These are phyloP conservation scores for Dalbergia oliveri DNA, from an alignment of 306 rosid species.

Conservation along the genomic window DNA sequence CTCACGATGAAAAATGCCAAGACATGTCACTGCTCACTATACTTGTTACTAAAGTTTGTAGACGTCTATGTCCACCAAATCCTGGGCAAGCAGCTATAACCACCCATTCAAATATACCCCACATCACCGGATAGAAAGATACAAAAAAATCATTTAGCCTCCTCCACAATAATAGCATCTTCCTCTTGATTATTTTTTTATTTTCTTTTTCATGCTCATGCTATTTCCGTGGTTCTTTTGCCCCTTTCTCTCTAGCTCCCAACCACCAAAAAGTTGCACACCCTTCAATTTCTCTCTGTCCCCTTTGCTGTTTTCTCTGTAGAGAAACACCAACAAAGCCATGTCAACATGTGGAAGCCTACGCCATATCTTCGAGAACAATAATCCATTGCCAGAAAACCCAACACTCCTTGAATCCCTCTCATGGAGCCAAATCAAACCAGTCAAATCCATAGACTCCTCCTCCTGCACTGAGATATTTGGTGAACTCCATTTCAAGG, in stretches of 20 bases:
- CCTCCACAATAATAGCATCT: conserved; percentile 50
- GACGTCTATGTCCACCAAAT: conserved; percentile 55
- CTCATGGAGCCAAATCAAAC: conserved; percentile 64
- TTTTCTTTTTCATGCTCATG: conserved; percentile 32
- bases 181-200: conserved; percentile 45
- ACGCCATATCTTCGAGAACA: conserved; percentile 72
- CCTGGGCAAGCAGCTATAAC: conserved; percentile 40
- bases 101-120: conserved; percentile 45
- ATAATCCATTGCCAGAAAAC: conserved; percentile 63
- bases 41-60: neutral
- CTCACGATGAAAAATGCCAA: neutral
- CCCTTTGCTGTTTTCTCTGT: neutral
- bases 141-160: conserved; percentile 28
- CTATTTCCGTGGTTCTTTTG: conserved; percentile 56
- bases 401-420: conserved; percentile 68
- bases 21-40: too few species aligned
- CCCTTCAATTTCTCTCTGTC: neutral
- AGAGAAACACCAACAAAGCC: conserved; percentile 11
- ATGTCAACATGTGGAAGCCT: conserved; percentile 84
- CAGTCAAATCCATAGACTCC: conserved; percentile 42
- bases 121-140: conserved; percentile 38
- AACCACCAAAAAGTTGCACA: conserved; percentile 43
- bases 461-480: conserved; percentile 75
- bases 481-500: conserved; percentile 80
- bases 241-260: conserved; percentile 32